Evolutionary conservation across 2,329 filamentous ascomycete species (phyloP).

Genomic region (Didymella keratinophila): DNA sequence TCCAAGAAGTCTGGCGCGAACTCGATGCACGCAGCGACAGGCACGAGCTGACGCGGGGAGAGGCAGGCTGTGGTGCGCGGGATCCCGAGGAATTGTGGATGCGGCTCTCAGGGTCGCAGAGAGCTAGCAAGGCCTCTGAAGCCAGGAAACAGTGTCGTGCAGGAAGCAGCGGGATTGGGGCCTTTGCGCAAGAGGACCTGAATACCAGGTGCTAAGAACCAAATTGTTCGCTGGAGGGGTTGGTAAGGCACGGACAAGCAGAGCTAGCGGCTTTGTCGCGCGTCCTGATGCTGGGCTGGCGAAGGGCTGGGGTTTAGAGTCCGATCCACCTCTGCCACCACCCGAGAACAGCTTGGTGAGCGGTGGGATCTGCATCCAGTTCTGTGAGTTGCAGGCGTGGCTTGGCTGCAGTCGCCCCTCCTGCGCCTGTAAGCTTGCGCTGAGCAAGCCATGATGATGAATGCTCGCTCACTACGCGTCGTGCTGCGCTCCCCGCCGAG

Average conservation of each 20-base stretch:
- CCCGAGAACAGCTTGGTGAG: conserved; percentile 27
- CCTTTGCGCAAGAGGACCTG: conserved; percentile 18
- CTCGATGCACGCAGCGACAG: conserved; percentile 37
- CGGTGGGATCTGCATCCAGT: conserved; percentile 29
- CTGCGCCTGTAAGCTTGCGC: conserved; percentile 29
- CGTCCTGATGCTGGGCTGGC: conserved; percentile 15
- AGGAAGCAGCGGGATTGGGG: conserved; percentile 33
- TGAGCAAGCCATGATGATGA: conserved; percentile 17
- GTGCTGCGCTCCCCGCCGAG: not conserved
- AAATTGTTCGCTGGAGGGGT: conserved; percentile 27
- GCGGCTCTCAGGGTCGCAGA: conserved; percentile 37
- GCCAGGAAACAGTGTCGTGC: conserved; percentile 34
- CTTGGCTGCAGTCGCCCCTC: conserved; percentile 23
- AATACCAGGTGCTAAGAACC: conserved; percentile 17
- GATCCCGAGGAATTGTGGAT: conserved; percentile 19
- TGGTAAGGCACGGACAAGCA: conserved; percentile 30
- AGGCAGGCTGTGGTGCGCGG: conserved; percentile 31
- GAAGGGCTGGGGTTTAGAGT: conserved; percentile 40
- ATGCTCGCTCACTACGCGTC: conserved; percentile 5
- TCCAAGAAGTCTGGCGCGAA: conserved; percentile 19
- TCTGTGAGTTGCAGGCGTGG: conserved; percentile 20
- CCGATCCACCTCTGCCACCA: conserved; percentile 34
- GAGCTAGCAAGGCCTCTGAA: conserved; percentile 27
- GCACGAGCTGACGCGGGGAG: conserved; percentile 37
- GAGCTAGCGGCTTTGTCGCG: conserved; percentile 37